These are phyloP conservation scores for Cytospora piceicola DNA, from an alignment of 2,329 filamentous ascomycete genomes.

Conservation along the genomic window DNA sequence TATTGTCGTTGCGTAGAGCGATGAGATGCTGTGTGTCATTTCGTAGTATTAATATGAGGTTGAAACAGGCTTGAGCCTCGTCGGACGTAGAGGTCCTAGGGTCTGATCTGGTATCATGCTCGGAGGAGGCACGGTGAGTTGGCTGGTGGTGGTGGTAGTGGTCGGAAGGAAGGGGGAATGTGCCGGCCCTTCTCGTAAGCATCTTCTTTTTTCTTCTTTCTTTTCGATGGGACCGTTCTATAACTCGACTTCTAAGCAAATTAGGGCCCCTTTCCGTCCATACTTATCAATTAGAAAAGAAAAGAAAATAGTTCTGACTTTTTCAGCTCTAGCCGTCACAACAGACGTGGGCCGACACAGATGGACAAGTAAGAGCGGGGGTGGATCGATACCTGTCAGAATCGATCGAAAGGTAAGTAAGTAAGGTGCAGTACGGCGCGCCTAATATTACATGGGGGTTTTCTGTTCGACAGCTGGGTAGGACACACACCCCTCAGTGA, in stretches of 20 bases:
- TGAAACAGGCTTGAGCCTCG: slow-evolving; percentile 29
- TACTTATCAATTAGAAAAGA: not conserved
- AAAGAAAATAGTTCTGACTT: not conserved
- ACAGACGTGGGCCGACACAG: not conserved
- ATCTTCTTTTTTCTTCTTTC: too few relatives aligned
- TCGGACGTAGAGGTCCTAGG: slow-evolving; percentile 20
- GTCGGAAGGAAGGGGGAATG: slow-evolving; percentile 6
- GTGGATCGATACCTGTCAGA: not conserved
- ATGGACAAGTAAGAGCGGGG: not conserved
- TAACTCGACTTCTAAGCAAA: not conserved
- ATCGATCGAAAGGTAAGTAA: not conserved
- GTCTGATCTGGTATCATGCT: slow-evolving; percentile 21
- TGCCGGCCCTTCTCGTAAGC: slow-evolving; percentile 18
- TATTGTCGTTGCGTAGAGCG: slow-evolving; percentile 26
- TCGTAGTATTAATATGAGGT: slow-evolving; percentile 27
- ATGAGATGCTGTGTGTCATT: slow-evolving; percentile 29
- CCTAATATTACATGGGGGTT: not conserved
- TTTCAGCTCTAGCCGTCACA: not conserved
- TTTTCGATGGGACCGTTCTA: not conserved
- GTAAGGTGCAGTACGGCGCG: not conserved
- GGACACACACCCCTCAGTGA: not conserved
- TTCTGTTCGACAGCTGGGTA: not conserved
- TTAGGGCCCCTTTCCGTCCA: not conserved
- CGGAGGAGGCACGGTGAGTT: slow-evolving; percentile 16
- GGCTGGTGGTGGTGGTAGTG: slow-evolving; percentile 9